Percentiles rank a stretch among this genome's conserved stretches.
phyloP scores from a whole-genome alignment of 2,329 filamentous ascomycete genomes.

The Fusarium domesticum region DNA sequence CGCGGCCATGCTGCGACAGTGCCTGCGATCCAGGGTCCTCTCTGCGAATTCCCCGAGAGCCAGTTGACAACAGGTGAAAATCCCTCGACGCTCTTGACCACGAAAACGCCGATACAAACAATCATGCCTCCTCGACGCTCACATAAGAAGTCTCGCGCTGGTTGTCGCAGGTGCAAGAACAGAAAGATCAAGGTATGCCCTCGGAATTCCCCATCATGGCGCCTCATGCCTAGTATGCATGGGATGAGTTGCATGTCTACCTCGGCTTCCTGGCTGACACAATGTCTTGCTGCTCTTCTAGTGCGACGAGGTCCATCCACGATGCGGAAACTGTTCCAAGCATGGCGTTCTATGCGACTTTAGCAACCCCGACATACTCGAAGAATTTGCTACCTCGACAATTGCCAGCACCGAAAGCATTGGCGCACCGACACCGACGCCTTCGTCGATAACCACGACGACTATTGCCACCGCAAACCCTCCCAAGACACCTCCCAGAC shows the following conservation, averaged over 20 bases:
- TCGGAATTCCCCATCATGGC: slow-evolving; percentile 6
- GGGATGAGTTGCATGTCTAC: slow-evolving; percentile 1
- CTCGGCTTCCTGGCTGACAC: slow-evolving; percentile 12
- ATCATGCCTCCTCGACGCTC: slow-evolving; percentile 63
- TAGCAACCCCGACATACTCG: slow-evolving; percentile 48
- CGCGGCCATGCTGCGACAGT: slow-evolving; percentile 32
- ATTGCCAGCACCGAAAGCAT: slow-evolving; percentile 32
- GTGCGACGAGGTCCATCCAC: slow-evolving; percentile 65
- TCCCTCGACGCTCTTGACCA: slow-evolving; percentile 1
- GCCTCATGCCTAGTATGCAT: slow-evolving; percentile 3
- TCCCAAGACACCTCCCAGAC: slow-evolving; percentile 26
- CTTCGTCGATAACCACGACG: slow-evolving; percentile 19
- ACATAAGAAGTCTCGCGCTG: slow-evolving; percentile 67
- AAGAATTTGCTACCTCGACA: slow-evolving; percentile 42
- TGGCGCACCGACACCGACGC: slow-evolving; percentile 24
- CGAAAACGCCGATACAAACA: slow-evolving; percentile 2
- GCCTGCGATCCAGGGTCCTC: slow-evolving; percentile 25
- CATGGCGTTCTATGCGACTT: slow-evolving; percentile 67
- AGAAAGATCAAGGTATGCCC: slow-evolving; percentile 64
- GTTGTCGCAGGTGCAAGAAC: slow-evolving; percentile 63
- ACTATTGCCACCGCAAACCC: slow-evolving; percentile 9
- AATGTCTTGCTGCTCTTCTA: slow-evolving; percentile 27
- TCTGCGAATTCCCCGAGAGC: slow-evolving; percentile 22
- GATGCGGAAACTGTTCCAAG: slow-evolving; percentile 64
- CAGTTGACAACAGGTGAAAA: slow-evolving; percentile 24